These are phyloP conservation scores for Oldenlandia corymbosa DNA, from an alignment of 257 asterid species.

Conservation along the genomic window DNA sequence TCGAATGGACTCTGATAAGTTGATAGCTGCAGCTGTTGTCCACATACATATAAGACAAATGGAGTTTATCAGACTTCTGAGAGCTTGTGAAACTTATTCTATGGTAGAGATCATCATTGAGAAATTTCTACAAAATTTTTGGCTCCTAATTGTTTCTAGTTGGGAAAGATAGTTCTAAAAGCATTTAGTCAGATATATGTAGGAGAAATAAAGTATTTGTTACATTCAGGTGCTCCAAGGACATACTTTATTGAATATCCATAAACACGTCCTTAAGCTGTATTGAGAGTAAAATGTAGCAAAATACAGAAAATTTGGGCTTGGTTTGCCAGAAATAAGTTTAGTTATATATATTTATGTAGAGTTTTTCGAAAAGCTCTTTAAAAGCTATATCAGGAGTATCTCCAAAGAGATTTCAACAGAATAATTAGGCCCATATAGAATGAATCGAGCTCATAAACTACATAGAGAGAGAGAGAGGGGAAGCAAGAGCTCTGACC, in stretches of 20 bases:
- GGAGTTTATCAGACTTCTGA: neutral
- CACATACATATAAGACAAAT: neutral
- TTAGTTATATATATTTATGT: no score
- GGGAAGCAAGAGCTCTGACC: constrained; percentile 30
- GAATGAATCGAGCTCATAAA: neutral
- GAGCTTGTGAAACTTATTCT: neutral
- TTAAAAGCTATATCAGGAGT: neutral
- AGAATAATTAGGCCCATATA: neutral
- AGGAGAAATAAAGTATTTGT: neutral
- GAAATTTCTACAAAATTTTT: neutral
- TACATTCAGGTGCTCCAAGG: neutral
- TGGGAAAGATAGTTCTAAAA: neutral
- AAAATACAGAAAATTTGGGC: neutral
- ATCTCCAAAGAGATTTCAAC: neutral
- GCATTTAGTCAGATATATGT: neutral
- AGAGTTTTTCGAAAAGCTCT: neutral
- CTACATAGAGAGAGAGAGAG: neutral
- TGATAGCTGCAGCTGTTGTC: constrained; percentile 52
- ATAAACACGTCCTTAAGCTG: neutral
- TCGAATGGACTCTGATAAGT: constrained; percentile 60
- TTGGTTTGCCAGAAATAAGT: no score
- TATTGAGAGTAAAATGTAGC: no score
- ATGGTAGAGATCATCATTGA: no score
- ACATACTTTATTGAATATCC: neutral
- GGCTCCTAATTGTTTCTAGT: no score